Evolutionary conservation across 2,329 filamentous ascomycete genomes (phyloP), one percentile per base, ranked within the genome.

Genomic region (Plectosphaerella plurivora): DNA sequence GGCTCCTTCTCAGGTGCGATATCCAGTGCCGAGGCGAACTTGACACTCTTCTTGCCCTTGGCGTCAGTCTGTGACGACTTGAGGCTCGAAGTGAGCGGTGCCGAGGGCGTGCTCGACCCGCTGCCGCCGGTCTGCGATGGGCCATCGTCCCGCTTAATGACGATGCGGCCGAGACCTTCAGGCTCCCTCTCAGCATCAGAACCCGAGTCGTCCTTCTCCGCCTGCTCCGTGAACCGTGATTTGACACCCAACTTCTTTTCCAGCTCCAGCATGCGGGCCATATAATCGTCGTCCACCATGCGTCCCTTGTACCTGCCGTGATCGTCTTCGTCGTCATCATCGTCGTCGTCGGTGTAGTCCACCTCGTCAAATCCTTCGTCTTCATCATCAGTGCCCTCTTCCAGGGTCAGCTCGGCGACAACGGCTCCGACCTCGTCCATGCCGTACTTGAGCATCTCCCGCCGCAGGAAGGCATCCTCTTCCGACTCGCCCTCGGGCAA

Each of bases 381-480:
- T n/a, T 83, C 77, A 16, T 77, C 72, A 2, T 75, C 77, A 12
- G 76, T 74, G 22, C 77, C 81, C 54, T 92, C 86, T 56, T 96
- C 90, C 2, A 97, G 69, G 53, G 95, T 83, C 45, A 99, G 80
- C 70, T 97, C 91, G 15, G 94, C 94, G 15, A 99, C 94, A 3
- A 99, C 89, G 37, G 90, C 84, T 4, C 91, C 91, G 53, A 99
- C 86, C 67, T 97, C 93, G 45, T 87, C 86, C 69, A 96, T 78
- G 55, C 89, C 87, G 65, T 97, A 99, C 57, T 89, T 81, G 8
- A 97, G 77, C 92, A 99, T 97, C 63, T 97, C 86, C 53, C 86
- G 83, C 6, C 94, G 86, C 22, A 96, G 69, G 33, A 80, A 80
- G 4, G 91, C 88, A 57, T 97, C 93, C 58, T 96, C 91, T 12